phyloP scores from a whole-genome alignment of 306 rosid genomes.

The Quercus dentata region DNA sequence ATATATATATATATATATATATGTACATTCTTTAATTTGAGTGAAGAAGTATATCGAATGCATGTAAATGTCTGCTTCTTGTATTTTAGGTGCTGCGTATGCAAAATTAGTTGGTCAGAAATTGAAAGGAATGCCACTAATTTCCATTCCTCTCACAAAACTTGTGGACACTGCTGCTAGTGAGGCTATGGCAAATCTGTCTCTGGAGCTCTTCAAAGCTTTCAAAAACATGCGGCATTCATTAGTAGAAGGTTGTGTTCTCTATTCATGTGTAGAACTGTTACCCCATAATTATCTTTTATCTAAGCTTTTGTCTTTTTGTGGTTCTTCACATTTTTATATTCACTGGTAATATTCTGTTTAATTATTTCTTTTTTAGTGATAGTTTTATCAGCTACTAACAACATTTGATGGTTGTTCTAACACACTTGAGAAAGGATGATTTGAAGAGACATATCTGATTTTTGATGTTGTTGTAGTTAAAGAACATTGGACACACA shows the following conservation, averaged over 20 bases:
- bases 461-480: not conserved
- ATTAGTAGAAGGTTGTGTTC: constrained; percentile 44
- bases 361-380: not conserved
- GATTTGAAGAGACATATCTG: not conserved
- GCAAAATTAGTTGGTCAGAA: constrained; percentile 78
- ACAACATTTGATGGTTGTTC: not conserved
- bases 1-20: not conserved
- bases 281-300: not conserved
- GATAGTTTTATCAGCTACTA: not conserved
- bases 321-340: constrained; percentile 1
- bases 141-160: constrained; percentile 63
- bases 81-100: constrained; percentile 40
- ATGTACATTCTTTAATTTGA: not conserved
- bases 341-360: not conserved
- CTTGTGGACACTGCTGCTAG: constrained; percentile 58
- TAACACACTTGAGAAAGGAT: not conserved
- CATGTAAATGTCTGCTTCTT: constrained; percentile 3
- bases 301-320: not conserved
- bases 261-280: constrained; percentile 1
- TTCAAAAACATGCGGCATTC: constrained; percentile 40
- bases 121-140: constrained; percentile 84
- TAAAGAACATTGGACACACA: not conserved
- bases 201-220: constrained; percentile 58
- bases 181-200: constrained; percentile 54
- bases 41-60: constrained; percentile 11